Conservation (phyloP, 2,329 filamentous ascomycete species). For the Lasiodiplodia theobromae region DNA sequence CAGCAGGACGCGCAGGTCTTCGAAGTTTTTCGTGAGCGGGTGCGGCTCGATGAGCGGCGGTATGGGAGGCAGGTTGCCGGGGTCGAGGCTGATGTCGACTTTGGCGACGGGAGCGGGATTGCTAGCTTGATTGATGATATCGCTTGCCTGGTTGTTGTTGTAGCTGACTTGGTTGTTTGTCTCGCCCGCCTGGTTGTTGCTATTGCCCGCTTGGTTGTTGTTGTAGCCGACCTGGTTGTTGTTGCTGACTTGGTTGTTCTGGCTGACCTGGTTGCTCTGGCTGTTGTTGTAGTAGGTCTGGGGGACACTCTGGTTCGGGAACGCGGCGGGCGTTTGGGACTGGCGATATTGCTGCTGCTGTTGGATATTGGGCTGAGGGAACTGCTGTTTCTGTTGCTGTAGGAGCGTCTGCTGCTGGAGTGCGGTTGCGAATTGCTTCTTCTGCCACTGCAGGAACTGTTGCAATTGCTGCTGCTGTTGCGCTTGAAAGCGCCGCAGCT, state of each 20-base stretch:
- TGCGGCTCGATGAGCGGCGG: slow-evolving; percentile 13
- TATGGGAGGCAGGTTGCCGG: not conserved
- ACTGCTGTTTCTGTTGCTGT: not conserved
- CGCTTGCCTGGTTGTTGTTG: not conserved
- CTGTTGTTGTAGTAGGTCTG: not conserved
- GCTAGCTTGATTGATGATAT: not conserved
- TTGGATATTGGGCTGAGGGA: too few species aligned
- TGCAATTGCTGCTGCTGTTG: not conserved
- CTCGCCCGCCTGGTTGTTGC: not conserved
- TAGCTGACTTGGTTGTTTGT: too few species aligned
- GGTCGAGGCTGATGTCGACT: not conserved
- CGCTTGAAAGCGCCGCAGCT: not conserved
- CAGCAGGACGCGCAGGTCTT: not conserved
- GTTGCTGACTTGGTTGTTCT: not conserved
- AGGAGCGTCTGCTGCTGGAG: not conserved
- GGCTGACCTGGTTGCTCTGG: not conserved
- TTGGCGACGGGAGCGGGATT: too few species aligned
- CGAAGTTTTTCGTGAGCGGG: not conserved
- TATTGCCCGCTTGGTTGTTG: too few species aligned
- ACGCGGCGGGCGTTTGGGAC: not conserved
- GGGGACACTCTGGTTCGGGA: not conserved
- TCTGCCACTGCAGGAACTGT: not conserved
- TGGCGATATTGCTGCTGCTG: not conserved
- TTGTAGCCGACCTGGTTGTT: too few species aligned
- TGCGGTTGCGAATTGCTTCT: not conserved